Conservation (phyloP, 148 eudicot species). For the Arctostaphylos glauca region DNA sequence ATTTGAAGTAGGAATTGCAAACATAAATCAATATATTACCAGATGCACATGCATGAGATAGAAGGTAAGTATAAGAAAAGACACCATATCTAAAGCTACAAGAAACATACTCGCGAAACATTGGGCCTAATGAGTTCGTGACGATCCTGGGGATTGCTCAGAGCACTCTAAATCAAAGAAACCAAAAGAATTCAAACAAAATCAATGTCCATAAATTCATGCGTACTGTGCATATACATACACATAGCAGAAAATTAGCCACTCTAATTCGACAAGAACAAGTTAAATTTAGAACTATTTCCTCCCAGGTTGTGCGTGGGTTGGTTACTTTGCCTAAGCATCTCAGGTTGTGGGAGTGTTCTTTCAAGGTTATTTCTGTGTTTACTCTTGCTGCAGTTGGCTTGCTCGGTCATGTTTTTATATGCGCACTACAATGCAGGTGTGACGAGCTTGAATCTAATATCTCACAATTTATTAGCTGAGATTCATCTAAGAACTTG, state of each 20-base stretch:
- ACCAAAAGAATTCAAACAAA: neutral
- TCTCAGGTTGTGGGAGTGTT: neutral
- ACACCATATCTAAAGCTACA: neutral
- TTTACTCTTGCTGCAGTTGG: neutral
- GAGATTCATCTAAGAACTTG: too few species aligned
- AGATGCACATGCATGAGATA: neutral
- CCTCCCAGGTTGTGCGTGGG: neutral
- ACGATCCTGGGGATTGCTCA: conserved; percentile 63
- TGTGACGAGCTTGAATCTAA: neutral
- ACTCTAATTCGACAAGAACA: neutral
- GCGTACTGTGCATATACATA: neutral
- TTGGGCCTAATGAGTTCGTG: conserved; percentile 75
- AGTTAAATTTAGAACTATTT: neutral
- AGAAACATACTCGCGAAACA: conserved; percentile 47
- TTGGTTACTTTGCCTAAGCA: neutral
- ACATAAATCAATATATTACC: neutral
- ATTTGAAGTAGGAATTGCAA: neutral
- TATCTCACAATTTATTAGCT: neutral
- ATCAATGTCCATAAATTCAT: neutral
- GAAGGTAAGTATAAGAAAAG: neutral
- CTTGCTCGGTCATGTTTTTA: neutral
- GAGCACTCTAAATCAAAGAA: conserved; percentile 34
- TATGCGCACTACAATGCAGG: neutral
- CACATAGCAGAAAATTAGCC: neutral
- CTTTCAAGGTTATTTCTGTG: neutral